These are phyloP conservation scores for Fusarium sp. DNA, from an alignment of 2,329 filamentous ascomycete genomes.

Conservation along the genomic window DNA sequence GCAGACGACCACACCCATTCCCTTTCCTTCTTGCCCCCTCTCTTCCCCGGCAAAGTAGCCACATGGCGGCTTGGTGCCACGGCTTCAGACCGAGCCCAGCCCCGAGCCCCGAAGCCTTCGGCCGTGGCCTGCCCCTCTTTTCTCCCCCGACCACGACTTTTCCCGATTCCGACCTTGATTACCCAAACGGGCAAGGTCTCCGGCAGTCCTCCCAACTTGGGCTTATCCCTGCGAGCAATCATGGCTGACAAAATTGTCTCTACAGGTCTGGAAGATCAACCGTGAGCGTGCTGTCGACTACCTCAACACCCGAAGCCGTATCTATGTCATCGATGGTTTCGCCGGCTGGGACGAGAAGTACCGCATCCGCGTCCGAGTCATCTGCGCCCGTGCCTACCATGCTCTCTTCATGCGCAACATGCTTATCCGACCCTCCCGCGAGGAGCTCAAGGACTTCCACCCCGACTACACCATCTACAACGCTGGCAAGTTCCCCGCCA, in stretches of 20 bases:
- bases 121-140: conserved; percentile 37
- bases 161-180: conserved; percentile 34
- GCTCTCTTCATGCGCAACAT: conserved; percentile 99
- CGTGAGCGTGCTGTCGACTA: conserved; percentile 98
- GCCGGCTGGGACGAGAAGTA: conserved; percentile 99
- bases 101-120: conserved; percentile 34
- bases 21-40: conserved; percentile 17
- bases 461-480: conserved; percentile 99
- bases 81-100: conserved; percentile 38
- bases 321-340: conserved; percentile 98
- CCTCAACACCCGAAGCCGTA: conserved; percentile 97
- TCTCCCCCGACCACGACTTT: conserved; percentile 39
- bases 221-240: conserved; percentile 4
- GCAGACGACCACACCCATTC: conserved; percentile 32
- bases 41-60: conserved; percentile 12
- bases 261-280: conserved; percentile 99
- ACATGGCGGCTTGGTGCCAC: conserved; percentile 7
- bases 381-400: conserved; percentile 99
- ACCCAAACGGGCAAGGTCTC: conserved; percentile 24
- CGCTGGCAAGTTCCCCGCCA: conserved; percentile 96
- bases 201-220: conserved; percentile 8
- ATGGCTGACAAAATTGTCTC: conserved; percentile 43
- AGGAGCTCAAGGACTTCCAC: conserved; percentile 97
- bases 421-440: conserved; percentile 92
- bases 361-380: conserved; percentile 95